Base-by-base conservation (phyloP, 768 basidiomycete genomes). In the Hemileccinum rubropunctum region DNA sequence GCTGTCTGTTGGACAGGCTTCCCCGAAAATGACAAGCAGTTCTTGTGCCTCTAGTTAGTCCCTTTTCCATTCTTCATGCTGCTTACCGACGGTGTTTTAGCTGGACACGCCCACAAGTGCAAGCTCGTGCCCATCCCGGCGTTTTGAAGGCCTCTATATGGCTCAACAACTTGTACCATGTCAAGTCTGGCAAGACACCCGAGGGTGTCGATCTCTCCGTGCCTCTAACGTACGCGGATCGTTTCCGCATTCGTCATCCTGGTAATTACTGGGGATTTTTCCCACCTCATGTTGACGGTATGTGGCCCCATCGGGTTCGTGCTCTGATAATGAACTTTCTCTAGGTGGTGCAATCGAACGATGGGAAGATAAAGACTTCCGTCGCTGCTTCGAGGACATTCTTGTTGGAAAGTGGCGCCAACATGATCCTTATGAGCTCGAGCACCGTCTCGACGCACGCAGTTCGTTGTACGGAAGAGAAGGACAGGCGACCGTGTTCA, bases 281-380 rank as follows among this genome's bases (percentile, higher is more conserved):
- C 50, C 76, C 76, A 4, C 79, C 79, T 6, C 81, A 82, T 51
- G 65, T 80, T 21, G 80, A 81, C 49, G 68, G 80, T 61, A 70
- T 69, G 34, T 71, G 71, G 68, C 76, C 56, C 20, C 2, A 1
- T 35, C 13, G 3, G 6, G 30, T 20, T 10, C 26, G 6, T 42
- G 28, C 4, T 15, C 14, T 5, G 14, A 35, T 20, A 12, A 15
- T 32, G 27, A 51, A 33, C 20, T 6, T 6, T 42, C 37, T 34
- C 1, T 36, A 79, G 89, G 88, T 7, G 88, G 88, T 9, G 68
- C 79, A 0, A 81, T 90, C 23, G 90, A 93, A 63, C 75, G 91
- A 12, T 86, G 83, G 84, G 82, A 86, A 65, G 83, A 88, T 63
- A 64, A 73, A 1, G 62, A 57, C 6, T 83, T 82, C 66, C 72